Percentiles rank a stretch among this genome's conserved stretches.
These are phyloP conservation scores for Lotus japonicus DNA, from an alignment of 306 rosid species.

Conservation along the genomic window DNA sequence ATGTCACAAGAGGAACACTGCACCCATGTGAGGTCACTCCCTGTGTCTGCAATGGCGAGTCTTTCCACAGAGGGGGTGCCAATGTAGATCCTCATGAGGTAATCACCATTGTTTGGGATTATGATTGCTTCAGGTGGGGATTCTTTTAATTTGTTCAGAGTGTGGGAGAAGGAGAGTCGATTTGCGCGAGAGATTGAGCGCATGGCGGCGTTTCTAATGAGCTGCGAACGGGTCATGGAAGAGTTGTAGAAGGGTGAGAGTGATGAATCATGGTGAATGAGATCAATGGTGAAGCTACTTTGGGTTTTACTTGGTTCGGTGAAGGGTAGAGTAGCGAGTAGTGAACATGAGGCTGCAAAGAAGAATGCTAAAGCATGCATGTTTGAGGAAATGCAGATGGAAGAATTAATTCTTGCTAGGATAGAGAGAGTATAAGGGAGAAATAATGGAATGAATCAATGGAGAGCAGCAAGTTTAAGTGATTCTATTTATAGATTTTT, in stretches of 20 bases:
- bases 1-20: slow-evolving; percentile 13
- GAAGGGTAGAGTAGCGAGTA: not conserved
- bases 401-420: not conserved
- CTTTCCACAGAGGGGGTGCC: slow-evolving; percentile 28
- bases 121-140: not conserved
- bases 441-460: too few relatives aligned
- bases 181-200: not conserved
- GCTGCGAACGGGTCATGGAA: not conserved
- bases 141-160: not conserved
- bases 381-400: not conserved
- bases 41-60: slow-evolving; percentile 19
- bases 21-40: slow-evolving; percentile 26
- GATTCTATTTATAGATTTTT: too few relatives aligned
- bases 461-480: too few relatives aligned
- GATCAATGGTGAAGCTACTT: slow-evolving; percentile 15
- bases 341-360: not conserved
- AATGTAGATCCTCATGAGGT: slow-evolving; percentile 14
- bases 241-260: slow-evolving; percentile 18
- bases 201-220: not conserved
- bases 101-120: not conserved
- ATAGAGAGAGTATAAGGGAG: too few relatives aligned
- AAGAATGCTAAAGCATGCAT: not conserved
- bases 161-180: not conserved
- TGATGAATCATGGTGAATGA: slow-evolving; percentile 21
- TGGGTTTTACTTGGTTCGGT: not conserved